Base-by-base conservation (phyloP, 306 rosid species). In the Lathyrus oleraceus region DNA sequence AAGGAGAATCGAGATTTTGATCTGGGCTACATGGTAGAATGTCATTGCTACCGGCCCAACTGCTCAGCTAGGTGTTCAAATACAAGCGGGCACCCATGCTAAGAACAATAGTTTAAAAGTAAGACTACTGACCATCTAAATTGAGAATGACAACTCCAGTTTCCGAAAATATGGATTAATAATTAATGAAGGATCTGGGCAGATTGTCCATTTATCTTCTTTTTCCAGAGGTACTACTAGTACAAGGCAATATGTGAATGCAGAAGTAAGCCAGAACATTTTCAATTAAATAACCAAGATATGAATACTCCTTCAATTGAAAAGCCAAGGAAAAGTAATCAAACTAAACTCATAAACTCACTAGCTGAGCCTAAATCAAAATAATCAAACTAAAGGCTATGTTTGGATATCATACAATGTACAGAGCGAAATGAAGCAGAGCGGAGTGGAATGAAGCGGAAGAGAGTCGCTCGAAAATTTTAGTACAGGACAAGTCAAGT, bases 71-170 rank as follows among this genome's bases (percentile, higher is more conserved):
- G 58, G 64, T 58, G 43, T 52, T 71, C 66, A 73, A 71, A 73
- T 64, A 57, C 69, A 59, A 30, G 65, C 81, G 62, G 11, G 40
- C 63, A 57, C 40, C 69, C 79, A 47, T 20, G 61, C 83, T 63
- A 78, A 62, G 71, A 81, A 81, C 67, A 70, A 63, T 10, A 78
- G 64, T 71, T 70, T 72, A 81, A 30, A 80, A 38, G 63, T 28
- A 28, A 57, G 63, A 28, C 63, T 57, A 27, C 63, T 53, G 51
- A 64, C 10, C 3, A 4, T 76, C 52, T 62, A 36, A 62, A 10
- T 28, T 10, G 60, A n/a, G 64, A 77, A 45, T 74, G 56, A 62
- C 23, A 15, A 51, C 53, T 16, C 21, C 49, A 79, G n/a, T 30
- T 57, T 56, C 57, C 65, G 10, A 68, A 53, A 48, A 45, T 27